Conservation (phyloP, 352 stramenopile genomes). For the Hyaloperonospora brassicae region DNA sequence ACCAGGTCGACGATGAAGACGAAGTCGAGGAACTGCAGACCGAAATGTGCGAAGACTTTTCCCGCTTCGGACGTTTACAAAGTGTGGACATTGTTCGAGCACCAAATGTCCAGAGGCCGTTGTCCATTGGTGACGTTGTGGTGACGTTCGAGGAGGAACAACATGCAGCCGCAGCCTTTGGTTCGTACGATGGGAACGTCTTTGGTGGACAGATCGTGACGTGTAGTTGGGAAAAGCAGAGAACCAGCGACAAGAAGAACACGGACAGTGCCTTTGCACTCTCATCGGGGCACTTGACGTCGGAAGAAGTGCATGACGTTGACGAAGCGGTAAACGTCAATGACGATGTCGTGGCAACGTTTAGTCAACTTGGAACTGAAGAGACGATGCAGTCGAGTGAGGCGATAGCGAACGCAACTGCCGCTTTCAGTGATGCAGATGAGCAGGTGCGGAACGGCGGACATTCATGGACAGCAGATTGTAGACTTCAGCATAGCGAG, state of each 20-base stretch:
- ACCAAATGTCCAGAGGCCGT: background rate
- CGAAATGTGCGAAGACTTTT: conserved; percentile 35
- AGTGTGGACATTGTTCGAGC: conserved; percentile 18
- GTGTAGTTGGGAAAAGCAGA: conserved; percentile 14
- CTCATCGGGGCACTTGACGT: background rate
- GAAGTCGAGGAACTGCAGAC: conserved; percentile 37
- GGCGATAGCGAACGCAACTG: conserved; percentile 8
- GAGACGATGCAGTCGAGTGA: conserved; percentile 10
- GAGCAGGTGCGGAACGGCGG: background rate
- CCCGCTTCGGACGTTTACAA: conserved; percentile 16
- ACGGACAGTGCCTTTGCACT: conserved; percentile 1
- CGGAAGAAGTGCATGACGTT: conserved; percentile 30
- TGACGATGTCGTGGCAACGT: conserved; percentile 24
- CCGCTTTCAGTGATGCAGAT: conserved; percentile 13
- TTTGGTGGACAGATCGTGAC: conserved; percentile 24
- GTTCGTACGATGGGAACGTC: conserved; percentile 22
- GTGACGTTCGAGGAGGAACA: conserved; percentile 12
- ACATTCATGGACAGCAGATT: no score
- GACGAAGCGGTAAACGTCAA: conserved; percentile 25
- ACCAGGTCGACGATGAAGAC: conserved; percentile 48
- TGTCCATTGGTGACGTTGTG: conserved; percentile 15
- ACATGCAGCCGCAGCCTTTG: conserved; percentile 13
- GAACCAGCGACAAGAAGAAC: background rate
- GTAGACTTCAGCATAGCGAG: no score
- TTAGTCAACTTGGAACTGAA: conserved; percentile 16